phyloP scores from a whole-genome alignment of 768 basidiomycete species.

The Hygrophoropsis aurantiaca region DNA sequence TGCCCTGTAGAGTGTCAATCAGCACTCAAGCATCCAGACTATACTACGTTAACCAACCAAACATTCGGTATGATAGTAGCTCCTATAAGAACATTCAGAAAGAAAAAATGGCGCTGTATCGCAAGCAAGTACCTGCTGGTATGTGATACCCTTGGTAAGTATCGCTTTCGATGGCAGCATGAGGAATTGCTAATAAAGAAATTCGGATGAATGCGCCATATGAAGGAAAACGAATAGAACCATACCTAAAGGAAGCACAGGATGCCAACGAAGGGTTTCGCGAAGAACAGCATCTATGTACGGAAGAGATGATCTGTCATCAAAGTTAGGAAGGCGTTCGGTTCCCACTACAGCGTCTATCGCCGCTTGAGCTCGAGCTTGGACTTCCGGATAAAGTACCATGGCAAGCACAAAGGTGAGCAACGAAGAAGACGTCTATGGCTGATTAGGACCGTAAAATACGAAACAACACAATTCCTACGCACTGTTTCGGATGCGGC shows the following conservation, averaged over 20 bases:
- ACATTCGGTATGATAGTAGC: conserved; percentile 25
- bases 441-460: background rate
- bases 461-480: background rate
- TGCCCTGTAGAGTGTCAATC: conserved; percentile 18
- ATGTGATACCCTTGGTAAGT: conserved; percentile 26
- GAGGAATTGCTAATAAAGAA: conserved; percentile 10
- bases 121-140: conserved; percentile 20
- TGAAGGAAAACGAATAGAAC: background rate
- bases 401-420: conserved; percentile 35
- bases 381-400: conserved; percentile 28
- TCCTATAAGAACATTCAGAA: conserved; percentile 12
- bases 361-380: conserved; percentile 25
- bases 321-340: conserved; percentile 24
- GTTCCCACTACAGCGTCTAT: conserved; percentile 27
- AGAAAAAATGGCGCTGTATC: background rate
- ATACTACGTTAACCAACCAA: conserved; percentile 17
- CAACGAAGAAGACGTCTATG: conserved; percentile 24
- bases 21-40: background rate
- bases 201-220: background rate
- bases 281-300: conserved; percentile 27
- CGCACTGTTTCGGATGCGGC: conserved; percentile 19
- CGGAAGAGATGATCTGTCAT: conserved; percentile 22
- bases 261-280: conserved; percentile 27
- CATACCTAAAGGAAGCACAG: conserved; percentile 23
- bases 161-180: conserved; percentile 19